Conservation (phyloP, 2,329 filamentous ascomycete species). For the Periconia sp. region DNA sequence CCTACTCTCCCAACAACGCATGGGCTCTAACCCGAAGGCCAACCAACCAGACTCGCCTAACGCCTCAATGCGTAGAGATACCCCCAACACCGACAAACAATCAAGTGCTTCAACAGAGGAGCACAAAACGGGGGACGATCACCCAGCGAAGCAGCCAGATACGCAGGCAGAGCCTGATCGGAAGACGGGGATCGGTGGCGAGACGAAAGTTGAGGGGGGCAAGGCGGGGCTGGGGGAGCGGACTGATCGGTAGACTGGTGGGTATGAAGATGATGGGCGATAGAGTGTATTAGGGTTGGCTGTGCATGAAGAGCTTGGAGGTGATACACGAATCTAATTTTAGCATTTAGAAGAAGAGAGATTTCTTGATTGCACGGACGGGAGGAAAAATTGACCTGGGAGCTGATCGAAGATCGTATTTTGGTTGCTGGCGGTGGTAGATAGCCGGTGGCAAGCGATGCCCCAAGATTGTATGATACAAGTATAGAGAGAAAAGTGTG, state of each 20-base stretch:
- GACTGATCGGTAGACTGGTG: constrained; percentile 1
- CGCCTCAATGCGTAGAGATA: constrained; percentile 21
- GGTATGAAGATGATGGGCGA: background rate
- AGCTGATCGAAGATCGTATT: too few relatives aligned
- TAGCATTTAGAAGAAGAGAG: too few relatives aligned
- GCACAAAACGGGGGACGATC: constrained; percentile 32
- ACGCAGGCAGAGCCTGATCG: constrained; percentile 31
- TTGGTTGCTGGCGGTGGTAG: background rate
- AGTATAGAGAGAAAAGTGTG: background rate
- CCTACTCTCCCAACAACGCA: background rate
- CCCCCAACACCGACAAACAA: constrained; percentile 30
- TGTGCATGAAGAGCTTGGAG: background rate
- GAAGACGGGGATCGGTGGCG: constrained; percentile 37
- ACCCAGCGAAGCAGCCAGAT: constrained; percentile 44
- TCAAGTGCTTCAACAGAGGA: constrained; percentile 34
- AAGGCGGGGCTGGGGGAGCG: constrained; percentile 30
- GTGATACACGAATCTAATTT: too few relatives aligned
- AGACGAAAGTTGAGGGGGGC: constrained; percentile 32
- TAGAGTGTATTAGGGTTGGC: background rate
- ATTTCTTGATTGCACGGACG: too few relatives aligned
- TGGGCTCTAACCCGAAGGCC: constrained; percentile 4
- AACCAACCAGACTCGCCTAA: constrained; percentile 13
- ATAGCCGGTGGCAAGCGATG: background rate
- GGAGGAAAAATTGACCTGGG: too few relatives aligned
- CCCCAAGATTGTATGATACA: background rate